Conservation (phyloP, 2,329 filamentous ascomycete species). For the Colletotrichum sansevieriae region DNA sequence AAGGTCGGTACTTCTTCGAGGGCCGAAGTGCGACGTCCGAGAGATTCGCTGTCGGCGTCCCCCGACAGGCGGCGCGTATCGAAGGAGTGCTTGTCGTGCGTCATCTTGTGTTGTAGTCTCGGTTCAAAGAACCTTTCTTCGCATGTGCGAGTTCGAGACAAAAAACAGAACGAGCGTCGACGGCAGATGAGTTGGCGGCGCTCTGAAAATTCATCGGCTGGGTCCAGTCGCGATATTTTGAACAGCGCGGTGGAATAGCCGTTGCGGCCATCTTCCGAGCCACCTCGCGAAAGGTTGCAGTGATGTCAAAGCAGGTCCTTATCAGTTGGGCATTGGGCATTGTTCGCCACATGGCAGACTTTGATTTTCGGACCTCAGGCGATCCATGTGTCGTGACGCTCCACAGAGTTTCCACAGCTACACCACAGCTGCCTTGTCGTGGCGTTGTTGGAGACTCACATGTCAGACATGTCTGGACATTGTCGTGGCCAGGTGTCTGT, state of each 20-base stretch:
- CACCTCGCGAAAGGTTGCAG: conserved; percentile 4
- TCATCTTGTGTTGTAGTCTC: conserved; percentile 12
- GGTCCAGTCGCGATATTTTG: background rate
- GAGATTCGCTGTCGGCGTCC: conserved; percentile 12
- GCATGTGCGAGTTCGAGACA: background rate
- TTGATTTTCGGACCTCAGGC: conserved; percentile 18
- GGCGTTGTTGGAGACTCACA: background rate
- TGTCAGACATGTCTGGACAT: background rate
- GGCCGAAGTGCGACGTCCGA: conserved; percentile 28
- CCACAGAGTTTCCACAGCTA: conserved; percentile 30
- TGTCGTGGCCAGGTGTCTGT: background rate
- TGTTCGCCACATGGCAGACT: conserved; percentile 29
- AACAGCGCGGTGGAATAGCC: background rate
- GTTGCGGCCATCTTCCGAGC: too few relatives aligned
- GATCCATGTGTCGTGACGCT: conserved; percentile 27
- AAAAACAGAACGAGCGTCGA: background rate
- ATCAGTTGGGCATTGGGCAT: background rate
- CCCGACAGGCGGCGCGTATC: conserved; percentile 24
- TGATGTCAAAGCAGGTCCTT: conserved; percentile 25
- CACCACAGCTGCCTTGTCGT: background rate
- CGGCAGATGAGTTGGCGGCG: background rate
- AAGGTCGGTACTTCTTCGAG: conserved; percentile 31
- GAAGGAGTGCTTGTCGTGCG: conserved; percentile 4
- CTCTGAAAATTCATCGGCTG: background rate
- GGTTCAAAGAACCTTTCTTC: background rate